Conservation (phyloP, 2,329 filamentous ascomycete species). For the Aspergillus fijiensis region DNA sequence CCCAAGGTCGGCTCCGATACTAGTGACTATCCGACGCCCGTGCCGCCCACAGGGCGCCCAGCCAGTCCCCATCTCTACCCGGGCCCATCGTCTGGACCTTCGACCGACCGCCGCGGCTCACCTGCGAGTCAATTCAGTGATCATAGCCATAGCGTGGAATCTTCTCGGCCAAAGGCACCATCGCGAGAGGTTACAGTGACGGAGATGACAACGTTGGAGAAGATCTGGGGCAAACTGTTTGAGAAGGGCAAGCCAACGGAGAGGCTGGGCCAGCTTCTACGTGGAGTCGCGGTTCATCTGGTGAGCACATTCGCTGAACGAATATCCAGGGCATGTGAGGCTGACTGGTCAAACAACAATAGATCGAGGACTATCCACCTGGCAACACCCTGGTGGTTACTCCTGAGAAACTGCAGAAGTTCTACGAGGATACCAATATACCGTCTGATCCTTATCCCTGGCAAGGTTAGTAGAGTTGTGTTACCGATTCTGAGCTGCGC, state of each 20-base stretch:
- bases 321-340: background rate
- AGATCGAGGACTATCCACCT: conserved; percentile 70
- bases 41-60: conserved; percentile 19
- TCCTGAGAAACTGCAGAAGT: conserved; percentile 70
- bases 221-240: conserved; percentile 76
- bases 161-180: conserved; percentile 37
- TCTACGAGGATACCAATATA: conserved; percentile 68
- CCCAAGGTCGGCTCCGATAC: conserved; percentile 7
- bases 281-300: conserved; percentile 71
- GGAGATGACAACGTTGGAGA: conserved; percentile 63
- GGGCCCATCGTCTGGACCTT: conserved; percentile 22
- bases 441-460: conserved; percentile 68
- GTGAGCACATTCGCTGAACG: conserved; percentile 47
- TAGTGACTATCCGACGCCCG: conserved; percentile 23
- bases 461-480: conserved; percentile 51
- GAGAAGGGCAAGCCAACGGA: conserved; percentile 65
- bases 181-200: conserved; percentile 41
- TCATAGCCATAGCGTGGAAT: conserved; percentile 28
- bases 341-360: conserved; percentile 15
- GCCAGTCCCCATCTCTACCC: conserved; percentile 24
- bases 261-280: conserved; percentile 68
- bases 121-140: conserved; percentile 39
- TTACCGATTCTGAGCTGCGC: background rate
- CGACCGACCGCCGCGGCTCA: conserved; percentile 33
- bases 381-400: conserved; percentile 69